These are phyloP conservation scores for Tuber indicum DNA, from an alignment of 495 filamentous ascomycete genomes.

Conservation along the genomic window DNA sequence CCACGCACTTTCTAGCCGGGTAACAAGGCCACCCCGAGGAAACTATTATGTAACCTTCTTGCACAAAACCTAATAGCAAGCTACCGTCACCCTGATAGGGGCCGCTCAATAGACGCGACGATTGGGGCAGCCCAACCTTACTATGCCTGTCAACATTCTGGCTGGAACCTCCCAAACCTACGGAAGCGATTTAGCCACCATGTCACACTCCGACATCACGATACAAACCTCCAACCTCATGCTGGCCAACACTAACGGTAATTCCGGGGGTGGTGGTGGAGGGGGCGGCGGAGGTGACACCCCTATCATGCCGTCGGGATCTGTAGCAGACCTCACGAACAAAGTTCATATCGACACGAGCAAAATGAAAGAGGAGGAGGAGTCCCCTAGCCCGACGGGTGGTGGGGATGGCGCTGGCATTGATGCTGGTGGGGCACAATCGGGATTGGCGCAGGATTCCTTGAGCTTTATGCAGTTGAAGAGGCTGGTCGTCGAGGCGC, in stretches of 20 bases:
- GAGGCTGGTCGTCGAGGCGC: conserved; percentile 62
- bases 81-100: neutral
- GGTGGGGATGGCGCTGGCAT: conserved; percentile 1
- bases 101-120: neutral
- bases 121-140: neutral
- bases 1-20: neutral
- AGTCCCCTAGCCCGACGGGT: conserved; percentile 1
- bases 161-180: neutral
- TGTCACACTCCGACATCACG: neutral
- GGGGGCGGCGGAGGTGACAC: neutral
- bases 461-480: conserved; percentile 75
- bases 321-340: conserved; percentile 18
- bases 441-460: conserved; percentile 54
- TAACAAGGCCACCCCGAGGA: neutral
- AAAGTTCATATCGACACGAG: conserved; percentile 35
- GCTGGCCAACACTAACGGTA: neutral
- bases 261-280: neutral
- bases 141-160: neutral
- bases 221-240: neutral
- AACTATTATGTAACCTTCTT: neutral
- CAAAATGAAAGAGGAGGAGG: conserved; percentile 21
- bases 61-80: neutral
- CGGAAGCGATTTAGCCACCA: neutral
- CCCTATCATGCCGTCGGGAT: neutral
- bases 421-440: neutral